Percentiles rank a stretch among this genome's conserved stretches.
These are phyloP conservation scores for Avena eriantha DNA, from an alignment of 176 grass and related monocot genomes.

Conservation along the genomic window DNA sequence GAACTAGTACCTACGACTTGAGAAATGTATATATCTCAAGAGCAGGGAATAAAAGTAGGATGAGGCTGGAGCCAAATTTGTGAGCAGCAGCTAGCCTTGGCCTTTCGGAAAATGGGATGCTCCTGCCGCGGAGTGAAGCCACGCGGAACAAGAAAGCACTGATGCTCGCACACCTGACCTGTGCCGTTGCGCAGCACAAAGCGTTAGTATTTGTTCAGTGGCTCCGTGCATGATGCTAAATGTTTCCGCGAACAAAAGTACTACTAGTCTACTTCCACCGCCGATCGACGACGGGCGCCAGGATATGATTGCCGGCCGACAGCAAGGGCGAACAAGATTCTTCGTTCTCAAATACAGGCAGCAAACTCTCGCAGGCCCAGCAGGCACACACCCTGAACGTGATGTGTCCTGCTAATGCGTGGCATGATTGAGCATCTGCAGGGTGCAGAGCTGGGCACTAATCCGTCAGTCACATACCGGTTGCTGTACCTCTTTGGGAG, in stretches of 20 bases:
- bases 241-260: background rate
- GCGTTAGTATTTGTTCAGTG: background rate
- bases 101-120: background rate
- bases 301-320: conserved; percentile 25
- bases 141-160: background rate
- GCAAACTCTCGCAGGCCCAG: background rate
- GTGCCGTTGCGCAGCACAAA: background rate
- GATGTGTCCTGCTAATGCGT: background rate
- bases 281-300: background rate
- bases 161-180: background rate
- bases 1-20: background rate
- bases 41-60: background rate
- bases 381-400: background rate
- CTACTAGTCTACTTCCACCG: background rate
- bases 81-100: background rate
- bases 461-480: too few species aligned
- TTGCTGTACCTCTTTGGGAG: background rate
- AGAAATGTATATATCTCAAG: background rate
- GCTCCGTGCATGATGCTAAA: background rate
- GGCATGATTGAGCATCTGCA: background rate
- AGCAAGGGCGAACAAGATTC: conserved; percentile 37
- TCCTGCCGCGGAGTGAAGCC: background rate
- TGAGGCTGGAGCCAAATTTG: background rate
- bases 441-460: background rate
- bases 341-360: background rate